phyloP scores from a whole-genome alignment of 495 filamentous ascomycete species.

The Cairneyella variabilis region DNA sequence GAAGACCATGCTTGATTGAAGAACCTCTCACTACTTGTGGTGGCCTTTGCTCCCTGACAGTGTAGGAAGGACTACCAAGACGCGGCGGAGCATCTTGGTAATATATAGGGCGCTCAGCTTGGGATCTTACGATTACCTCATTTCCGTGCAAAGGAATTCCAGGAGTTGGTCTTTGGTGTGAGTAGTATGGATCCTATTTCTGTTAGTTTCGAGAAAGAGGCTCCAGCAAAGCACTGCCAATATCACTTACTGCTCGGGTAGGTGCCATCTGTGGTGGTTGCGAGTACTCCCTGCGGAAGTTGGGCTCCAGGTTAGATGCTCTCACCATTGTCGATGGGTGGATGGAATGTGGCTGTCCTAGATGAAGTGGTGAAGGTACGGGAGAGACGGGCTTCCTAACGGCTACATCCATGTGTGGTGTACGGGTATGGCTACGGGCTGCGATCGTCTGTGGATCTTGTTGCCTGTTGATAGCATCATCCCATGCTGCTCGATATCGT shows the following conservation, averaged over 20 bases:
- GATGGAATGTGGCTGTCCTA: background rate
- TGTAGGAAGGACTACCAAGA: conserved; percentile 6
- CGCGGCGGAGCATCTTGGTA: conserved; percentile 14
- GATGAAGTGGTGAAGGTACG: background rate
- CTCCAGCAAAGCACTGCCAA: too few relatives aligned
- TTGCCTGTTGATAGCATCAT: conserved; percentile 32
- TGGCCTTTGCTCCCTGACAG: conserved; percentile 13
- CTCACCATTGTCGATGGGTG: background rate
- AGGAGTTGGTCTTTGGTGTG: conserved; percentile 9
- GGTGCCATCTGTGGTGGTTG: background rate
- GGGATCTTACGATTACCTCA: conserved; percentile 24
- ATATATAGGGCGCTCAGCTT: conserved; percentile 14
- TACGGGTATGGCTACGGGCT: background rate
- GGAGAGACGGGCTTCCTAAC: background rate
- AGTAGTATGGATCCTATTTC: conserved; percentile 13
- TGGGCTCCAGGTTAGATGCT: background rate
- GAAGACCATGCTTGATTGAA: conserved; percentile 26
- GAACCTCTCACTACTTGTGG: conserved; percentile 26
- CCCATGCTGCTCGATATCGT: conserved; percentile 37
- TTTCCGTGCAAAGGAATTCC: conserved; percentile 4
- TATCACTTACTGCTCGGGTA: conserved; percentile 13
- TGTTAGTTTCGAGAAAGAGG: conserved; percentile 16
- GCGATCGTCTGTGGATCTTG: background rate
- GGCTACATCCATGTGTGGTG: background rate
- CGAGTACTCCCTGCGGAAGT: background rate